phyloP scores from a whole-genome alignment of 108 stramenopile genomes.

The Discostella stelligeroides region DNA sequence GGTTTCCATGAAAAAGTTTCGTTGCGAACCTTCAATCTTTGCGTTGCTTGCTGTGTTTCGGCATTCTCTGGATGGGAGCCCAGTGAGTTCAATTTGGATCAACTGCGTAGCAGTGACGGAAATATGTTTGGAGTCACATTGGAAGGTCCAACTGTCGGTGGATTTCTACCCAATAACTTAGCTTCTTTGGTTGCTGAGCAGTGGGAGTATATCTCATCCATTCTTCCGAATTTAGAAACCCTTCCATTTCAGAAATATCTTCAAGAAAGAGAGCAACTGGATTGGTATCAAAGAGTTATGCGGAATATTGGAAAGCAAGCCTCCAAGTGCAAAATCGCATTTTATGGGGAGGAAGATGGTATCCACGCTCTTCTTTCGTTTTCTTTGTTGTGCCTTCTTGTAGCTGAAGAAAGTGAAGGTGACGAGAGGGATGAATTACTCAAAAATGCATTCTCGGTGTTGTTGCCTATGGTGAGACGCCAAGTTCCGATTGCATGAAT shows the following conservation, averaged over 20 bases:
- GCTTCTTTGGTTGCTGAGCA: slow-evolving; percentile 51
- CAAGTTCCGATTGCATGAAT: no score
- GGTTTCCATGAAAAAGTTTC: slow-evolving; percentile 52
- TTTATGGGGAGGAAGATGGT: slow-evolving; percentile 64
- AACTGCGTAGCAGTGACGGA: slow-evolving; percentile 45
- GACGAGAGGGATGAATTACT: slow-evolving; percentile 35
- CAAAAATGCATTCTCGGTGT: slow-evolving; percentile 57
- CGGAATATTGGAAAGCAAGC: slow-evolving; percentile 38
- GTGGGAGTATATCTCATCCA: slow-evolving; percentile 50
- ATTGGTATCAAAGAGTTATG: slow-evolving; percentile 58
- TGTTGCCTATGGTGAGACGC: slow-evolving; percentile 75
- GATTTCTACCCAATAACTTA: slow-evolving; percentile 30
- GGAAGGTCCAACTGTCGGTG: slow-evolving; percentile 52
- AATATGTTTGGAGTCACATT: slow-evolving; percentile 73
- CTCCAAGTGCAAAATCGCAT: slow-evolving; percentile 45
- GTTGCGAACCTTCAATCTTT: slow-evolving; percentile 62
- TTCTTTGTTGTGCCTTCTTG: slow-evolving; percentile 55
- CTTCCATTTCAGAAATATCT: slow-evolving; percentile 49
- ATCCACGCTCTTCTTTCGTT: slow-evolving; percentile 60
- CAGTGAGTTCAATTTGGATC: slow-evolving; percentile 65
- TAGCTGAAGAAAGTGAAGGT: slow-evolving; percentile 44
- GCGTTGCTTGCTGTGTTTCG: slow-evolving; percentile 74
- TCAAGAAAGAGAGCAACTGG: slow-evolving; percentile 29
- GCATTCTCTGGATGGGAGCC: slow-evolving; percentile 84
- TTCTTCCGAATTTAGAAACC: slow-evolving; percentile 52